These are phyloP conservation scores for Pseudonitzschia delicatissima DNA, from an alignment of 108 stramenopile species.

Conservation along the genomic window DNA sequence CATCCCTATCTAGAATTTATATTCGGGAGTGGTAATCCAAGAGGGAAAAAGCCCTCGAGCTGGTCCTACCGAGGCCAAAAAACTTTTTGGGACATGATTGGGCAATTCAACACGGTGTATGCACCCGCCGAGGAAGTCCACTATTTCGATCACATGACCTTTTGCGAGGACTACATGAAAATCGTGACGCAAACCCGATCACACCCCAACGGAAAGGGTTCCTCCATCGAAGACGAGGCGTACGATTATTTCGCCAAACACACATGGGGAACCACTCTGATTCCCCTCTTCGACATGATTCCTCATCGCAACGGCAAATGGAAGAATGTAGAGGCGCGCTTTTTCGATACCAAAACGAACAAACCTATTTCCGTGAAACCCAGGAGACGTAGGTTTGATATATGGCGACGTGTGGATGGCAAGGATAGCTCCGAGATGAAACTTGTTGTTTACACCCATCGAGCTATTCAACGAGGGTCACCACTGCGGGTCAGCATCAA, in stretches of 20 bases:
- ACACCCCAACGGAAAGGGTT: neutral
- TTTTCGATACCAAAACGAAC: neutral
- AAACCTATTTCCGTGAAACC: neutral
- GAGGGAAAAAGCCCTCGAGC: neutral
- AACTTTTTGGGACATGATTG: slow-evolving; percentile 7
- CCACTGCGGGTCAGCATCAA: neutral
- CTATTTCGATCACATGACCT: neutral
- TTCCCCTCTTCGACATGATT: slow-evolving; percentile 11
- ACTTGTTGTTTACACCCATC: slow-evolving; percentile 1
- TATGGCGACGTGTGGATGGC: neutral
- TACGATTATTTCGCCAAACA: neutral
- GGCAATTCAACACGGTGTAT: neutral
- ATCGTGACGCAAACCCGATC: no score
- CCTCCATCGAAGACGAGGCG: neutral
- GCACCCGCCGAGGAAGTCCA: neutral
- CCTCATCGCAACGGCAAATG: slow-evolving; percentile 2
- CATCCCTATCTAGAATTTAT: neutral
- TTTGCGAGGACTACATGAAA: neutral
- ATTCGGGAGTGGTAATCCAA: neutral
- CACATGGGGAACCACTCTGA: slow-evolving; percentile 2
- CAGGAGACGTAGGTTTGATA: neutral
- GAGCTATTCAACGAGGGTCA: slow-evolving; percentile 1
- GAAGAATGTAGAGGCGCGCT: neutral
- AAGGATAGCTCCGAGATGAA: neutral
- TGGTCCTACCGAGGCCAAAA: neutral